Evolutionary conservation across 805 yeast species (phyloP).

Genomic region (Helenozyma rhizophorensis): DNA sequence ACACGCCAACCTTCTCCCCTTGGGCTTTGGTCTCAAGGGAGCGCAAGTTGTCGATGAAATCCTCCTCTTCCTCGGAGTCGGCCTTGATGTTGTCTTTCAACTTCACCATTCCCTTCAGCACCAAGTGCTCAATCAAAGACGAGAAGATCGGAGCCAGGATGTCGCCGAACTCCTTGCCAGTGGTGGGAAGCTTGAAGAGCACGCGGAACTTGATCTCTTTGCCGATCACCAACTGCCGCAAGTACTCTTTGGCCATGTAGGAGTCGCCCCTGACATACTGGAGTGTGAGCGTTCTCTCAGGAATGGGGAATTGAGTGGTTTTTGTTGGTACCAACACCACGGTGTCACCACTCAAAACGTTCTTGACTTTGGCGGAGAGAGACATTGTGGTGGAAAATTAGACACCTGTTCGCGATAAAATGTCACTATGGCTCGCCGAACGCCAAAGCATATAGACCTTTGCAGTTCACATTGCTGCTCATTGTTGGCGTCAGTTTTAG

Average conservation of each 20-base stretch:
- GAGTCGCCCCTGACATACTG: slow-evolving; percentile 60
- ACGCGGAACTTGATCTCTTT: slow-evolving; percentile 59
- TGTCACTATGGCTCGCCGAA: too few species aligned
- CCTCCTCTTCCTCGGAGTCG: slow-evolving; percentile 39
- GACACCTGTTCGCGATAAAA: too few species aligned
- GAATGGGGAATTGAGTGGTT: slow-evolving; percentile 37
- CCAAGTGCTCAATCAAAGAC: slow-evolving; percentile 53
- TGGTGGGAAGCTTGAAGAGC: slow-evolving; percentile 44
- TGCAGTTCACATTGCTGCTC: too few species aligned
- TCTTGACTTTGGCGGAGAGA: slow-evolving; percentile 56
- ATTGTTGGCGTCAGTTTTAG: too few species aligned
- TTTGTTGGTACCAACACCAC: slow-evolving; percentile 52
- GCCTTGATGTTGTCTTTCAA: slow-evolving; percentile 48
- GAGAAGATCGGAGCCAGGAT: slow-evolving; percentile 57
- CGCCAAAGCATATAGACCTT: too few species aligned
- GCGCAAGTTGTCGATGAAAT: slow-evolving; percentile 31
- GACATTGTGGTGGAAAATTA: too few species aligned
- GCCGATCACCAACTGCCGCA: slow-evolving; percentile 61
- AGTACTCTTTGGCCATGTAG: slow-evolving; percentile 56
- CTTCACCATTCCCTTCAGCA: slow-evolving; percentile 58
- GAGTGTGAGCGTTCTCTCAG: slow-evolving; percentile 60
- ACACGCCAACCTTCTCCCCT: slow-evolving; percentile 49
- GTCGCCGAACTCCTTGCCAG: slow-evolving; percentile 70
- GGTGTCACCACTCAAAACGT: slow-evolving; percentile 69
- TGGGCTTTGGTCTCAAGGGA: slow-evolving; percentile 49